Base-by-base conservation (phyloP, 495 filamentous ascomycete species). In the Daldinia decipiens region DNA sequence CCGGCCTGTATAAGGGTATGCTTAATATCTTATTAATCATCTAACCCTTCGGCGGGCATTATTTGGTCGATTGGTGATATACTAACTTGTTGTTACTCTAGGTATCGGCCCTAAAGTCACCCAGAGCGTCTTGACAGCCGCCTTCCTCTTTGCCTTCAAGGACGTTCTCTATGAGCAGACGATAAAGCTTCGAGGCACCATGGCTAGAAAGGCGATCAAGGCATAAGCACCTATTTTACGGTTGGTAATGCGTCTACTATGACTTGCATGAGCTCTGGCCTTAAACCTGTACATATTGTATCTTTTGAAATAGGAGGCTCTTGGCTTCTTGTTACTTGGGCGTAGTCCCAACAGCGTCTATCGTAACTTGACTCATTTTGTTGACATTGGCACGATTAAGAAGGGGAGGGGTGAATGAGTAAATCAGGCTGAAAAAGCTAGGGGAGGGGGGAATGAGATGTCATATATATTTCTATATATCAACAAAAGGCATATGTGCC, bases 61-160 rank as follows among this genome's bases (percentile, higher is more conserved):
- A 13, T 21, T 32, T 36, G 17, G 47, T 47, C 15, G 3, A 27
- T 39, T 17, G 0, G 1, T 52, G 6, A 51, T 19, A 29, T 19
- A 55, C 67, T 65, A 51, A 53, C 55, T 11, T 58, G 26, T 6
- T n/a, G 2, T 31, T 34, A 9, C 56, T 59, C 43, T 60, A 93
- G 93, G 93, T 24, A 97, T 99, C 79, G 93, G 90, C 29, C 92
- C 95, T 32, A 99, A 99, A 83, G 90, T 98, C 17, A 93, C 92
- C 13, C 95, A 99, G 82, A 97, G 93, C 79, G 95, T 97, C 8
- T 87, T 98, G 58, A 99, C 96, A 8, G 95, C 95, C 19, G 95
- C 95, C 19, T 95, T 97, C 79, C 84, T 99, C 60, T 99, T 99
- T 77, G 95, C 94, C 13, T 98, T 99, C 82, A 99, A 99, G 85